Evolutionary conservation across 169 alveolate genomes (phyloP).

Genomic region (Haemoproteus tartakovskyi): DNA sequence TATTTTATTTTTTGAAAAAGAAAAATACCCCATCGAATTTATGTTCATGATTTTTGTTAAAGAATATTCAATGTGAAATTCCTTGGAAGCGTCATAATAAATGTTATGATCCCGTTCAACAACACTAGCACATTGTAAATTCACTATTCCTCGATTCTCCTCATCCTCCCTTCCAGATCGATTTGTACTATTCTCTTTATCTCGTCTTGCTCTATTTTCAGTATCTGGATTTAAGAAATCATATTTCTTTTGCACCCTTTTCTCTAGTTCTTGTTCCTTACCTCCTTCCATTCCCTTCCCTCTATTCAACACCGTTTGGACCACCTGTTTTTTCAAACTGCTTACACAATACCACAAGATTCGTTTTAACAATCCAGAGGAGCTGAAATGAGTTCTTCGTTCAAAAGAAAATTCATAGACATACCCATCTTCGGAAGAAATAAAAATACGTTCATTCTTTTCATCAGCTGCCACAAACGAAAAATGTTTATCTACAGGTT

Average conservation of each 20-base stretch:
- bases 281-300: background rate
- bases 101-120: slow-evolving; percentile 23
- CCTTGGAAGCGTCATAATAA: slow-evolving; percentile 36
- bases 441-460: slow-evolving; percentile 29
- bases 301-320: background rate
- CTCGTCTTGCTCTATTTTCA: too few species aligned
- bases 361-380: slow-evolving; percentile 1
- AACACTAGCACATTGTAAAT: background rate
- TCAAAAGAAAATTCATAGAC: slow-evolving; percentile 44
- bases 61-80: slow-evolving; percentile 21
- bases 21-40: slow-evolving; percentile 14
- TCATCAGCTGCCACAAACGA: slow-evolving; percentile 15
- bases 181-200: background rate
- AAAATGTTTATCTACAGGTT: background rate
- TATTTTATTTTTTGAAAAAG: slow-evolving; percentile 30
- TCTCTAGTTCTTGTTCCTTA: background rate
- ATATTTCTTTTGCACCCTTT: too few species aligned
- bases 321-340: slow-evolving; percentile 18
- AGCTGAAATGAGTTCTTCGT: slow-evolving; percentile 8
- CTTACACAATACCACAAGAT: slow-evolving; percentile 1
- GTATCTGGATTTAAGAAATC: too few species aligned
- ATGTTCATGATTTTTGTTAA: slow-evolving; percentile 36
- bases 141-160: background rate
- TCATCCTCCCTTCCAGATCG: background rate
- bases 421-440: slow-evolving; percentile 32